These are phyloP conservation scores for Suillus subluteus DNA, from an alignment of 768 basidiomycete species.

Conservation along the genomic window DNA sequence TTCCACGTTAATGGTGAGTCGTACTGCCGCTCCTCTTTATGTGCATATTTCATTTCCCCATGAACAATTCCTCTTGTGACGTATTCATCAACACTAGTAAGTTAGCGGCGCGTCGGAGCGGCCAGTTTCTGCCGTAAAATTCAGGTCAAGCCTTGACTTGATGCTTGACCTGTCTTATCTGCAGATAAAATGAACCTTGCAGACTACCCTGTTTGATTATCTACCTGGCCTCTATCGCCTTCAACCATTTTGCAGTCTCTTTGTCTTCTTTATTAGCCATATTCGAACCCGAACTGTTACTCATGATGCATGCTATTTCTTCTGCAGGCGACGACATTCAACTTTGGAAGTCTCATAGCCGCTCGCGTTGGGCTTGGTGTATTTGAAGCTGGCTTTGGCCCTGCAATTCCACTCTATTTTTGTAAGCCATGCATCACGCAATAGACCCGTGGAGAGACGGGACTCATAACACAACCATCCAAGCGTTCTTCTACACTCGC, in stretches of 20 bases:
- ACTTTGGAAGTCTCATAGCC: slow-evolving; percentile 60
- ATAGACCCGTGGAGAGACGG: too few species aligned
- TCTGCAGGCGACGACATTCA: slow-evolving; percentile 61
- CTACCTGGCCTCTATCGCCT: neutral
- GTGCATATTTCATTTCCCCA: too few species aligned
- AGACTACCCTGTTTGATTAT: neutral
- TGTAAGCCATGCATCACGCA: slow-evolving; percentile 47
- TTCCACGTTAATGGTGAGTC: slow-evolving; percentile 68
- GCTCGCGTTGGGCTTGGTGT: slow-evolving; percentile 68
- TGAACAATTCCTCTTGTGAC: neutral
- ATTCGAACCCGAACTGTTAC: neutral
- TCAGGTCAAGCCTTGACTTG: neutral
- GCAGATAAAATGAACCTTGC: neutral
- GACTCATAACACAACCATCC: neutral
- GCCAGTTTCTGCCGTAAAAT: neutral
- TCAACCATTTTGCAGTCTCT: neutral
- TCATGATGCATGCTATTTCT: slow-evolving; percentile 1
- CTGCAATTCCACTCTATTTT: slow-evolving; percentile 77
- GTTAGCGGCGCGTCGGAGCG: neutral
- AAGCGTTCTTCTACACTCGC: slow-evolving; percentile 81
- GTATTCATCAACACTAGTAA: neutral
- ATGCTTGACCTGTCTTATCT: neutral
- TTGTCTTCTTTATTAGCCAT: neutral
- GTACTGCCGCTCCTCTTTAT: neutral
- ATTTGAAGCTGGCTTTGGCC: slow-evolving; percentile 80